Base-by-base conservation (phyloP, 768 basidiomycete species). In the Russula sp. region DNA sequence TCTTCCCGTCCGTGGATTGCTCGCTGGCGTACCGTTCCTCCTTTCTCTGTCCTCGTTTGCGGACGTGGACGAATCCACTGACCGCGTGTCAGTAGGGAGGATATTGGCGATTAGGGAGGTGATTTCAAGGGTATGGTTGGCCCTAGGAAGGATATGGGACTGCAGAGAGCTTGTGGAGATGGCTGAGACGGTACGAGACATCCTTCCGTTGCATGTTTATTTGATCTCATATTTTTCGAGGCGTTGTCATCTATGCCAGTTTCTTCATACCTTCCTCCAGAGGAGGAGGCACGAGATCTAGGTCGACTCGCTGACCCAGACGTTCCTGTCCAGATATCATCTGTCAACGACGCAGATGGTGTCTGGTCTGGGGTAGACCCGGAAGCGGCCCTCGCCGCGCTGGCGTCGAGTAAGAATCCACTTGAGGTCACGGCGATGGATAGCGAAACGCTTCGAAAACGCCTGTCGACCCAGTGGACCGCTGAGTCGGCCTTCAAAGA, bases 21-120 rank as follows among this genome's bases (percentile, higher is more conserved):
- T 94, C 18, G 84, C 85, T 2, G 90, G 92, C 22, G 75, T 91
- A 39, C 94, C 94, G 5, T 94, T 97, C 91, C 73, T 97, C 32
- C 71, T 91, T n/a, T 85, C 89, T 1, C 73, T 96, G 55, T 83
- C 90, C 59, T 73, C 69, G 7, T 82, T 82, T 10, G 75, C 82
- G 4, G 77, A 77, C 39, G 68, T 77, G 32, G 77, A 77, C n/a
- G 76, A 78, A 18, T 69, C 70, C 11, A 73, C 75, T 37, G 77
- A 82, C 63, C 57, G 70, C 50, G 72, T 73, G n/a, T 71, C 70
- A 32, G 70, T 74, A 22, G 77, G 77, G 65, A 83, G 84, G 63
- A 75, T 78, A 31, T 76, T 73, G 60, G 81, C 80, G 4, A 79
- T 94, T 45, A 84, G 80, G 64, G 86, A 87, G 69, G 70, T 91